Evolutionary conservation across 352 stramenopile genomes (phyloP).

Genomic region (Phytophthora crassamura): DNA sequence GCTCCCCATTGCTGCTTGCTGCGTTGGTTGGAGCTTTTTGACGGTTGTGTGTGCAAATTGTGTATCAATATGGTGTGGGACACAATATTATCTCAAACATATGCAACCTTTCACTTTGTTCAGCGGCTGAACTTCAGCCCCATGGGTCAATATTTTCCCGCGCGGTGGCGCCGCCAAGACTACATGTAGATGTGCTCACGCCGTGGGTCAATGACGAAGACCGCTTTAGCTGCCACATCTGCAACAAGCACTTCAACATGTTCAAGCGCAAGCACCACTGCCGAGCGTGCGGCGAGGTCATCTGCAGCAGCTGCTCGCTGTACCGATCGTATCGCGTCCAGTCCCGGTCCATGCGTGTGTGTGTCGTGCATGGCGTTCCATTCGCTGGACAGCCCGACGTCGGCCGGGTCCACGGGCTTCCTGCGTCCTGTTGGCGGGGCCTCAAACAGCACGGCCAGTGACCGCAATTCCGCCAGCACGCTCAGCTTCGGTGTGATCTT

Average conservation of each 20-base stretch:
- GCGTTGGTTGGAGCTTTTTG: conserved; percentile 1
- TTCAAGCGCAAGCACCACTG: conserved; percentile 92
- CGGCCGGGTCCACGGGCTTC: conserved; percentile 55
- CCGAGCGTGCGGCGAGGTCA: conserved; percentile 84
- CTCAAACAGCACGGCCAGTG: conserved; percentile 36
- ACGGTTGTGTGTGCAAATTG: conserved; percentile 2
- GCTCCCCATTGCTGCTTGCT: conserved; percentile 43
- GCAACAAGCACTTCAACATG: conserved; percentile 90
- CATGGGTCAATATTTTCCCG: too few species aligned
- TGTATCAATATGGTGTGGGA: too few species aligned
- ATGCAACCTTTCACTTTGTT: too few species aligned
- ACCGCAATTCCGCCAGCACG: conserved; percentile 57
- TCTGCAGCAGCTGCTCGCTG: conserved; percentile 85
- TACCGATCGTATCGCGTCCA: conserved; percentile 89
- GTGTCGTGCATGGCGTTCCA: conserved; percentile 87
- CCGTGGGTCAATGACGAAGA: conserved; percentile 90
- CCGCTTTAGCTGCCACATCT: conserved; percentile 88
- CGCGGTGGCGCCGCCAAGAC: conserved; percentile 67
- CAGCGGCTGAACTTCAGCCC: too few species aligned
- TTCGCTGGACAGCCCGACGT: conserved; percentile 79
- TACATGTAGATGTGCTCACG: conserved; percentile 81
- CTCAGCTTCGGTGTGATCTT: conserved; percentile 73
- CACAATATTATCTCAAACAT: too few species aligned
- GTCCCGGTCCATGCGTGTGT: conserved; percentile 86
- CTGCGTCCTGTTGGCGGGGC: conserved; percentile 30